Conservation (phyloP, 345 rosid species). For the Citrus australasica region DNA sequence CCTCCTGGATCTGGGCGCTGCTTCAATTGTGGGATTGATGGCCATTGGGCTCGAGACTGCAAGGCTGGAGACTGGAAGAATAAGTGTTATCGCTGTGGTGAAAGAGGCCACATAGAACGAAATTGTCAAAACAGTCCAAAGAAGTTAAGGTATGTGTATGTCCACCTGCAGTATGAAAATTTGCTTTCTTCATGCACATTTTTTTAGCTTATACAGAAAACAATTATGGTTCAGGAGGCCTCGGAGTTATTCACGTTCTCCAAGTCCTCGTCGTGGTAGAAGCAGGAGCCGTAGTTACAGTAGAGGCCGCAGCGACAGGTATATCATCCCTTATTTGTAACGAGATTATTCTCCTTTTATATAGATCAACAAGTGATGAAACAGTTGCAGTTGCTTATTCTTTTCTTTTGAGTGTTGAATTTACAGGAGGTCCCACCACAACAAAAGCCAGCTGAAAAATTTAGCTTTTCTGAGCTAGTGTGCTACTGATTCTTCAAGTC, state of each 20-base stretch:
- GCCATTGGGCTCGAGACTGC: conserved; percentile 98
- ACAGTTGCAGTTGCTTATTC: neutral
- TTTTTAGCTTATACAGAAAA: neutral
- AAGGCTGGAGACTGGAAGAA: conserved; percentile 98
- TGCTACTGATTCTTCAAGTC: neutral
- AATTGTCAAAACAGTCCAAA: conserved; percentile 91
- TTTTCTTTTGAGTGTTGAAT: neutral
- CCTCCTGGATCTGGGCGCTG: conserved; percentile 98
- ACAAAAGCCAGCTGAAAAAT: neutral
- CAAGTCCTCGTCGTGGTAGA: conserved; percentile 76
- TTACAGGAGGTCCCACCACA: too few relatives aligned
- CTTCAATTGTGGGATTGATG: conserved; percentile 95
- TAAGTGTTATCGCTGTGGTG: conserved; percentile 96
- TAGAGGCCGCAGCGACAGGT: conserved; percentile 86
- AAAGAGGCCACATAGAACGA: conserved; percentile 90
- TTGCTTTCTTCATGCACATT: neutral
- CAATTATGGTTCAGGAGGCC: conserved; percentile 35
- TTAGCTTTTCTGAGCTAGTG: neutral
- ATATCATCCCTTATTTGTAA: neutral
- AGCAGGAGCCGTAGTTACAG: conserved; percentile 88
- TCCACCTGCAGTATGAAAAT: neutral
- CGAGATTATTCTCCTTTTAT: neutral
- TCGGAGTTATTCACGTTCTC: conserved; percentile 73
- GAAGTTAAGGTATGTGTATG: conserved; percentile 50
- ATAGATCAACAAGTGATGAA: neutral